A percentile compares a stretch with the other conserved stretches of the same genome.
Conservation (phyloP, 805 yeast species). For the Kodamaea lidongshanica region DNA sequence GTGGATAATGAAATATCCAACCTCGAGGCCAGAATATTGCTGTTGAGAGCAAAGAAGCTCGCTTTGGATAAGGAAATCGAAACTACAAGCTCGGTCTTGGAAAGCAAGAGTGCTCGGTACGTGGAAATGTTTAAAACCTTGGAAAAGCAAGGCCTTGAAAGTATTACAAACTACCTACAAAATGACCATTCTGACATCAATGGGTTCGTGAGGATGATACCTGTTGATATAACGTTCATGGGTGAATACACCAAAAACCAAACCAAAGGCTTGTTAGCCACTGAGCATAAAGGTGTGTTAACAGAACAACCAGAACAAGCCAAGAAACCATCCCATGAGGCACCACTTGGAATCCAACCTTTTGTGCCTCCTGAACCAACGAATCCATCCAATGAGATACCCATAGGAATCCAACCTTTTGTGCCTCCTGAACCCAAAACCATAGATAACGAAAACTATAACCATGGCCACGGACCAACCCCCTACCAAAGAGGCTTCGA, state of each 20-base stretch:
- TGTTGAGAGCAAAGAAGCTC: slow-evolving; percentile 29
- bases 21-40: slow-evolving; percentile 30
- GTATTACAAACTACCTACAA: slow-evolving; percentile 24
- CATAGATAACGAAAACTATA: slow-evolving; percentile 6
- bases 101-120: slow-evolving; percentile 41
- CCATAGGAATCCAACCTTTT: background rate
- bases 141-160: slow-evolving; percentile 32
- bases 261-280: background rate
- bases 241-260: slow-evolving; percentile 8
- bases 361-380: background rate
- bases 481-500: slow-evolving; percentile 33
- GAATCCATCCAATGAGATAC: background rate
- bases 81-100: slow-evolving; percentile 45
- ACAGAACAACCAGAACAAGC: background rate
- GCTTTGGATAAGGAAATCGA: slow-evolving; percentile 34
- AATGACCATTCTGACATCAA: slow-evolving; percentile 16
- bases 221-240: slow-evolving; percentile 27
- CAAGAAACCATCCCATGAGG: background rate
- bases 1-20: slow-evolving; percentile 34
- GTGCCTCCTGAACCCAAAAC: slow-evolving; percentile 1
- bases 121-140: slow-evolving; percentile 35
- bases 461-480: slow-evolving; percentile 20
- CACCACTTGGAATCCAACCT: slow-evolving; percentile 2
- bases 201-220: slow-evolving; percentile 12
- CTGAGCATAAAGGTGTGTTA: no score